These are phyloP conservation scores for Pichia sp. DNA, from an alignment of 1,139 yeast genomes.

Conservation along the genomic window DNA sequence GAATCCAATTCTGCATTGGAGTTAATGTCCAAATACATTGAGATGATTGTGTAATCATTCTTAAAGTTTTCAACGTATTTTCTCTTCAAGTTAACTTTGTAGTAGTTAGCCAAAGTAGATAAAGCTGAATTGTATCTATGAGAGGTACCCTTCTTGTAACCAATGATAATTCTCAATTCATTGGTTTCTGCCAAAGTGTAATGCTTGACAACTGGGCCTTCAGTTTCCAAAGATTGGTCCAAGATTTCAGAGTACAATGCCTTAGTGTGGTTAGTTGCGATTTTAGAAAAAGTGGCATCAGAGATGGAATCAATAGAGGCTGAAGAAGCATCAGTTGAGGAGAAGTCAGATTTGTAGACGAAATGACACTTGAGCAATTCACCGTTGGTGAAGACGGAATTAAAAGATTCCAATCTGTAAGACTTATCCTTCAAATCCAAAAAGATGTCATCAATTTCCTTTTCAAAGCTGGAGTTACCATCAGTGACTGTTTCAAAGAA, in stretches of 20 bases:
- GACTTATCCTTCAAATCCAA: constrained; percentile 46
- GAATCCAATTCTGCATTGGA: constrained; percentile 32
- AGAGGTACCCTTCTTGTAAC: constrained; percentile 77
- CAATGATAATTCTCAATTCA: constrained; percentile 84
- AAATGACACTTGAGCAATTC: constrained; percentile 55
- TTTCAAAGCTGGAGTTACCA: constrained; percentile 38
- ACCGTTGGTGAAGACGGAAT: constrained; percentile 47
- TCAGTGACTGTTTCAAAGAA: constrained; percentile 80
- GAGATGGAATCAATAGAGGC: constrained; percentile 59
- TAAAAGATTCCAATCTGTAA: constrained; percentile 79
- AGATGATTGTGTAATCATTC: constrained; percentile 80
- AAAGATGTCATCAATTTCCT: constrained; percentile 73
- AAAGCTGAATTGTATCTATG: constrained; percentile 87
- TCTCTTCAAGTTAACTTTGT: constrained; percentile 77
- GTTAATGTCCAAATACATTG: constrained; percentile 72
- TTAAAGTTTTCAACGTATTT: constrained; percentile 93
- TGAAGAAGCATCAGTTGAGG: constrained; percentile 22
- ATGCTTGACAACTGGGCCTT: constrained; percentile 92
- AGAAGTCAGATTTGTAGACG: constrained; percentile 68
- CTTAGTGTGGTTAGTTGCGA: constrained; percentile 77
- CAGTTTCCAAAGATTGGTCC: constrained; percentile 59
- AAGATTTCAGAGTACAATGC: constrained; percentile 67
- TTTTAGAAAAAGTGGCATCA: constrained; percentile 71
- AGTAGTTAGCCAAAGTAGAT: constrained; percentile 82
- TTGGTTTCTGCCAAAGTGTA: constrained; percentile 70